These are phyloP conservation scores for Lobulomyces angularis DNA, from an alignment of 192 early-diverging fungal species.

Conservation along the genomic window DNA sequence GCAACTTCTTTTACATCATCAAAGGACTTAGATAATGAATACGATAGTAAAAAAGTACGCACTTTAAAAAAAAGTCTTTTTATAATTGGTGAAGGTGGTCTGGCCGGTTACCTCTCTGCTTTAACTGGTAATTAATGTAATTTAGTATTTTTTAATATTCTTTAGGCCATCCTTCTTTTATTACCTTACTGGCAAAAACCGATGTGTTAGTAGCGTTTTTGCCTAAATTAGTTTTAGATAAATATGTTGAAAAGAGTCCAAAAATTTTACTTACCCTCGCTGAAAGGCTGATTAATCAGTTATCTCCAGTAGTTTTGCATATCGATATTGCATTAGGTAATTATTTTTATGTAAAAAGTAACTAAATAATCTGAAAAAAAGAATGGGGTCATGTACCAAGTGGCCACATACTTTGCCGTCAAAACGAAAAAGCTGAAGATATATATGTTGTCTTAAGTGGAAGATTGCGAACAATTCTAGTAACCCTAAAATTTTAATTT, in stretches of 20 bases:
- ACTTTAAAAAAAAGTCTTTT: slow-evolving; percentile 41
- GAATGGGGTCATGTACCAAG: slow-evolving; percentile 94
- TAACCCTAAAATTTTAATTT: too few relatives aligned
- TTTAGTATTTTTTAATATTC: too few relatives aligned
- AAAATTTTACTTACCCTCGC: slow-evolving; percentile 73
- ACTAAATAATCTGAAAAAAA: not conserved
- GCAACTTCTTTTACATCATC: not conserved
- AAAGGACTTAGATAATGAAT: not conserved
- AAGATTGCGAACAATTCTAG: slow-evolving; percentile 74
- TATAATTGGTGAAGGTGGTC: slow-evolving; percentile 65
- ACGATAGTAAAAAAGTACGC: slow-evolving; percentile 10
- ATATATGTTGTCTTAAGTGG: slow-evolving; percentile 91
- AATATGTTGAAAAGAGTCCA: slow-evolving; percentile 76
- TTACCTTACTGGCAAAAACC: slow-evolving; percentile 68
- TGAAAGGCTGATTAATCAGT: slow-evolving; percentile 63
- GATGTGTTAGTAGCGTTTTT: slow-evolving; percentile 78
- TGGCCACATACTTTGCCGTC: slow-evolving; percentile 81
- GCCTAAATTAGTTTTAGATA: slow-evolving; percentile 67
- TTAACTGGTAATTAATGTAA: slow-evolving; percentile 49
- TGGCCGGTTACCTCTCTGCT: slow-evolving; percentile 87
- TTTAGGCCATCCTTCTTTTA: slow-evolving; percentile 68
- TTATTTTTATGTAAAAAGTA: too few relatives aligned
- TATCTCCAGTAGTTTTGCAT: slow-evolving; percentile 66
- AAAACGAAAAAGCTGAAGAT: slow-evolving; percentile 73
- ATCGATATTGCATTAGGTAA: slow-evolving; percentile 36